phyloP scores from a whole-genome alignment of 768 basidiomycete species.

The Pleurotus sapidus region DNA sequence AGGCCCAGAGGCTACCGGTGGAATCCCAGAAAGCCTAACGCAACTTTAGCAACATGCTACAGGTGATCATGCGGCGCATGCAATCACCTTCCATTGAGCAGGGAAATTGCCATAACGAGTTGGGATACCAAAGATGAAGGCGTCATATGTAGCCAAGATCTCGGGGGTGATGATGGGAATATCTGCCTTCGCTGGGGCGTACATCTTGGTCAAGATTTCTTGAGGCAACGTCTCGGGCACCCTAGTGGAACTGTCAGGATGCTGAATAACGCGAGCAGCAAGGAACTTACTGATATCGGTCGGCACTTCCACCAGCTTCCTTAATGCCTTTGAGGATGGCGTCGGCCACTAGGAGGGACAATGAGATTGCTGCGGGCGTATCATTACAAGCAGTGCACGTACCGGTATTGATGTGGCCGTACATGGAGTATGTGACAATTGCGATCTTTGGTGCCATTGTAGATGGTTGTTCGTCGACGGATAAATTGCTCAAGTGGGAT shows the following conservation, averaged over 20 bases:
- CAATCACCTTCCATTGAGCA: conserved; percentile 58
- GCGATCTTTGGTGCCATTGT: conserved; percentile 33
- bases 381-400: conserved; percentile 13
- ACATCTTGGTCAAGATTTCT: conserved; percentile 58
- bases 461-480: background rate
- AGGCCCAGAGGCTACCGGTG: conserved; percentile 62
- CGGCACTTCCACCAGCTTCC: conserved; percentile 32
- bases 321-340: conserved; percentile 28
- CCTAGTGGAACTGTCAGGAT: conserved; percentile 23
- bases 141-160: conserved; percentile 54
- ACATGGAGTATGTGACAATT: conserved; percentile 55
- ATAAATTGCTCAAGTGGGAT: background rate
- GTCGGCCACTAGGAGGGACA: conserved; percentile 36
- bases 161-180: conserved; percentile 56
- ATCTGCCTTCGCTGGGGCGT: conserved; percentile 54
- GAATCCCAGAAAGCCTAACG: conserved; percentile 73
- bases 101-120: conserved; percentile 78
- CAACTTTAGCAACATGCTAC: background rate
- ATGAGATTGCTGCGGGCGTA: too few relatives aligned
- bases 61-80: background rate
- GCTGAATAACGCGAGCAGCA: background rate
- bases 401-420: conserved; percentile 54
- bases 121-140: conserved; percentile 65
- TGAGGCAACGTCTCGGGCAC: conserved; percentile 63
- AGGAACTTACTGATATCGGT: conserved; percentile 39